These are phyloP conservation scores for Hypomontagnella submonticulosa DNA, from an alignment of 495 filamentous ascomycete genomes.

Conservation along the genomic window DNA sequence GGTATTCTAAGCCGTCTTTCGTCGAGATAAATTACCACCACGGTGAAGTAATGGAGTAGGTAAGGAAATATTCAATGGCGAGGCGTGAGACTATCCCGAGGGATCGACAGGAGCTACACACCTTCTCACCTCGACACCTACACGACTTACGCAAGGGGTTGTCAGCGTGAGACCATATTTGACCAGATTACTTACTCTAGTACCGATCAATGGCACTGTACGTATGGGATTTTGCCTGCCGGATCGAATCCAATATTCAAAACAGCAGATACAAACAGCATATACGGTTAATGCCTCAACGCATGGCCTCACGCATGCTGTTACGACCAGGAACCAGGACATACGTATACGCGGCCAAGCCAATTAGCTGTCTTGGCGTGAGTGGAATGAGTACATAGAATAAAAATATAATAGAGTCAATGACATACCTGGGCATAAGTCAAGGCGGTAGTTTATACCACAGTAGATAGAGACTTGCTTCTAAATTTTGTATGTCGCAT, in stretches of 20 bases:
- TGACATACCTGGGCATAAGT: slow-evolving; percentile 1
- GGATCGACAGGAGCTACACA: slow-evolving; percentile 37
- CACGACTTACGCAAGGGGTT: slow-evolving; percentile 34
- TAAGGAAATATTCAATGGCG: neutral
- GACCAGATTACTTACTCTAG: slow-evolving; percentile 20
- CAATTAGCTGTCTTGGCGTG: slow-evolving; percentile 9
- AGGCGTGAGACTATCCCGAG: slow-evolving; percentile 34
- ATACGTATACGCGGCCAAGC: slow-evolving; percentile 23
- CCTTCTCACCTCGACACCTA: slow-evolving; percentile 28
- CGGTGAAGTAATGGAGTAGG: neutral
- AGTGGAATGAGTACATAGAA: neutral
- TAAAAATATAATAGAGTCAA: neutral
- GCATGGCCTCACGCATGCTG: slow-evolving; percentile 30
- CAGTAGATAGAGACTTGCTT: slow-evolving; percentile 1
- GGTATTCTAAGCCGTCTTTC: slow-evolving; percentile 4
- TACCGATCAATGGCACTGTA: slow-evolving; percentile 30
- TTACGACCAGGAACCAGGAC: neutral
- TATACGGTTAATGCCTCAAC: slow-evolving; percentile 40
- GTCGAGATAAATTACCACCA: slow-evolving; percentile 8
- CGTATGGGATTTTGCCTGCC: slow-evolving; percentile 3
- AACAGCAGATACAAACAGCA: slow-evolving; percentile 6
- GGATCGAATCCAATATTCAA: slow-evolving; percentile 24
- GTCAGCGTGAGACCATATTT: slow-evolving; percentile 28
- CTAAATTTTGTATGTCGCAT: slow-evolving; percentile 17
- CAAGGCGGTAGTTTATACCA: slow-evolving; percentile 17